Conservation (phyloP, 1,284 basidiomycete species). For the Rhodofomes roseus region DNA sequence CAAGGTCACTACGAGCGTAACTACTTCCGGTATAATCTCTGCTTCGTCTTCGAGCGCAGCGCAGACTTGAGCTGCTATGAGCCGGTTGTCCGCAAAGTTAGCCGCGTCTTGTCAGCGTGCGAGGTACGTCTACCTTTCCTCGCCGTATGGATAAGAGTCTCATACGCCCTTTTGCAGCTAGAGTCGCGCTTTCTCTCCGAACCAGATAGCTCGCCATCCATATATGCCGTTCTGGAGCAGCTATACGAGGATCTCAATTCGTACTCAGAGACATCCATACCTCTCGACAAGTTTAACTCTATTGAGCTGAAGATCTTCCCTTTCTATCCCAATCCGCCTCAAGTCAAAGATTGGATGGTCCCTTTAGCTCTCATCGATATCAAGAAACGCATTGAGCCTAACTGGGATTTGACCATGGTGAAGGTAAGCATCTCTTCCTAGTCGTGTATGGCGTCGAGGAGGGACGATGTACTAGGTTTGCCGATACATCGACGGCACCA, state of each 20-base stretch:
- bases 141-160: not conserved
- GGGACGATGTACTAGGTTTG: constrained; percentile 50
- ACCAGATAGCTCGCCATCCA: constrained; percentile 62
- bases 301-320: constrained; percentile 96
- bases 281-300: constrained; percentile 85
- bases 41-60: constrained; percentile 90
- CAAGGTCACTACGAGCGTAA: constrained; percentile 73
- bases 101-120: constrained; percentile 80
- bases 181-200: constrained; percentile 87
- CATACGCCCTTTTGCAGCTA: constrained; percentile 51
- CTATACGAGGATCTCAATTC: constrained; percentile 97
- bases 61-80: constrained; percentile 95
- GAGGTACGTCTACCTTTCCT: constrained; percentile 60
- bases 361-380: constrained; percentile 89
- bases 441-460: not conserved
- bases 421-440: constrained; percentile 46
- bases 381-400: constrained; percentile 76
- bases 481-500: constrained; percentile 84
- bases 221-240: constrained; percentile 91
- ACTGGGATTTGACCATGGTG: constrained; percentile 95
- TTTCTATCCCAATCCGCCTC: constrained; percentile 91
- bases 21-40: constrained; percentile 93
- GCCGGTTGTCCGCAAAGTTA: constrained; percentile 93
- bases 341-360: constrained; percentile 93
- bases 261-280: constrained; percentile 92